Base-by-base conservation (phyloP, 1,139 yeast genomes). In the Lodderomyces jiufengensis region DNA sequence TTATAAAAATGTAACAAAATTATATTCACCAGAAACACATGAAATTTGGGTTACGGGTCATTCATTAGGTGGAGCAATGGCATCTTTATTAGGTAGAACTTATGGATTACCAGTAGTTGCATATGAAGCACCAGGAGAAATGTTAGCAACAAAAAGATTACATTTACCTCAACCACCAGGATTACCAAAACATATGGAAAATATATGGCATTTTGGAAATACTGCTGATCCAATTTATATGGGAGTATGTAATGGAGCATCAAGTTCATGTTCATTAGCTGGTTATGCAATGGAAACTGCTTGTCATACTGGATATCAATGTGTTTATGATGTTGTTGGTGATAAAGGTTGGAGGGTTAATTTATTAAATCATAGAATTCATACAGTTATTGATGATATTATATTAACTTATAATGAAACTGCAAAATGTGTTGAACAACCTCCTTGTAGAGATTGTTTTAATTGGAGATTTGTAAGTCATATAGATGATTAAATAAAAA, bases 211-310 rank as follows among this genome's bases (percentile, higher is more conserved):
- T 55, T 65, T 92, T 55, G 98, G 98, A 5, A 92, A 92, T 55
- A 92, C 95, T 1, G 98, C 96, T 0, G 99, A 92, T 55, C 99
- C 99, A 1, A 85, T 92, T 5, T 92, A 72, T 52, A 84, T 90
- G 95, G 99, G 99, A 0, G 90, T 87, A 5, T 92, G 98, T 57
- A 88, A 86, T 53, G 99, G 99, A 4, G 95, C 95, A 1, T 80
- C 94, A 7, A 84, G 95, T 1, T 62, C 92, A 3, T 92, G 99
- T 58, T 82, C 92, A 49, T 73, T 86, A 10, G 97, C 86, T 0
- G 98, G 98, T 0, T 92, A 88, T 58, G 98, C 98, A 9, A 83
- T 92, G 97, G 98, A 92, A 56, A 84, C 97, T 0, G 82, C 83
- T 27, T 92, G 99, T 54, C 99, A 92, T 56, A 78, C 96, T 0